phyloP scores from a whole-genome alignment of 2,329 filamentous ascomycete species.

The Talaromyces islandicus region DNA sequence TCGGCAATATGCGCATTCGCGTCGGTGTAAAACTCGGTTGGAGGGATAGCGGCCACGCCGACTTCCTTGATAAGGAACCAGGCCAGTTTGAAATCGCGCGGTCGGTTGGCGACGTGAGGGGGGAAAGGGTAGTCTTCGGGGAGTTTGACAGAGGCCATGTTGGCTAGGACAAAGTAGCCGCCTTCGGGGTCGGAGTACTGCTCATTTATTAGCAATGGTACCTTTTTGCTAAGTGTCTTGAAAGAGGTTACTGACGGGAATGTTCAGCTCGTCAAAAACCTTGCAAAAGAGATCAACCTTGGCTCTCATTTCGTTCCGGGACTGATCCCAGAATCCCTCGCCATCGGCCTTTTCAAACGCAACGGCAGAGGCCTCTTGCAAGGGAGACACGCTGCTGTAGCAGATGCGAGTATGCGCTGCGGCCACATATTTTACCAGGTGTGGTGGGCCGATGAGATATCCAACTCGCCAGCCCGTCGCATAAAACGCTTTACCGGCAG shows the following conservation, averaged over 20 bases:
- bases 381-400: slow-evolving; percentile 85
- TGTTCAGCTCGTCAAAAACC: slow-evolving; percentile 66
- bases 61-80: slow-evolving; percentile 98
- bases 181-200: slow-evolving; percentile 86
- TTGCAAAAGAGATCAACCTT: slow-evolving; percentile 86
- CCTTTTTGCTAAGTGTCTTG: too few species aligned
- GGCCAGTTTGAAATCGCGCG: slow-evolving; percentile 86
- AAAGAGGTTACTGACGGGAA: slow-evolving; percentile 51
- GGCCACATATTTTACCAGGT: slow-evolving; percentile 85
- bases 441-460: slow-evolving; percentile 83
- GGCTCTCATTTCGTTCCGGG: slow-evolving; percentile 77
- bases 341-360: slow-evolving; percentile 87
- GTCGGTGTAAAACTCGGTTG: slow-evolving; percentile 93
- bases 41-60: slow-evolving; percentile 90
- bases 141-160: slow-evolving; percentile 80
- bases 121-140: slow-evolving; percentile 85
- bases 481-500: slow-evolving; percentile 97
- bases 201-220: slow-evolving; percentile 6
- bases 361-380: slow-evolving; percentile 90
- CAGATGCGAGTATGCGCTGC: slow-evolving; percentile 95
- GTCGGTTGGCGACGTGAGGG: slow-evolving; percentile 74
- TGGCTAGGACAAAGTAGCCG: slow-evolving; percentile 95
- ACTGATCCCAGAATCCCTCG: slow-evolving; percentile 79
- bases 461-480: slow-evolving; percentile 95
- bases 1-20: slow-evolving; percentile 77